phyloP scores from a whole-genome alignment of 352 stramenopile species.

The Pythium sukuiense region DNA sequence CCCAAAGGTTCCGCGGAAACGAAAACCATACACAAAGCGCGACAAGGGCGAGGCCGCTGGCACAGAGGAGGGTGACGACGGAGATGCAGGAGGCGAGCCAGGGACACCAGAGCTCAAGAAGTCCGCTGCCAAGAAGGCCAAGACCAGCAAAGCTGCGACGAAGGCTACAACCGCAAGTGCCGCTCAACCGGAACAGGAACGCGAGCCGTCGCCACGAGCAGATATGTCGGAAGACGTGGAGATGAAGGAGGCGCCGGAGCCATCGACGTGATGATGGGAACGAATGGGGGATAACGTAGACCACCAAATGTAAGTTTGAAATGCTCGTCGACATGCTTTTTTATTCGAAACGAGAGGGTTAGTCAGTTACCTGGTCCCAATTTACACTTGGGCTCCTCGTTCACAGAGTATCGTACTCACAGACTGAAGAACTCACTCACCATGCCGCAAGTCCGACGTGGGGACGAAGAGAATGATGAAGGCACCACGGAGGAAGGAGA shows the following conservation, averaged over 20 bases:
- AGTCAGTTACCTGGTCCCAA: slow-evolving; percentile 4
- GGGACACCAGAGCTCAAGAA: slow-evolving; percentile 19
- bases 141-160: slow-evolving; percentile 45
- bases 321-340: not conserved
- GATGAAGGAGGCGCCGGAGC: slow-evolving; percentile 16
- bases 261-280: slow-evolving; percentile 5
- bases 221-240: slow-evolving; percentile 19
- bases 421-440: not conserved
- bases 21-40: slow-evolving; percentile 64
- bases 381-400: not conserved
- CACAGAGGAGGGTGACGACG: not conserved
- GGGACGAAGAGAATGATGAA: not conserved
- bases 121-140: slow-evolving; percentile 27
- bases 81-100: slow-evolving; percentile 1
- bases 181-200: slow-evolving; percentile 18
- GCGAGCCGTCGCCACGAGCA: not conserved
- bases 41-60: slow-evolving; percentile 36
- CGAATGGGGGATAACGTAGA: slow-evolving; percentile 8
- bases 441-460: not conserved
- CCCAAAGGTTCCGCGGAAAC: slow-evolving; percentile 56
- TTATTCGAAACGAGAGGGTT: not conserved
- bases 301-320: slow-evolving; percentile 6
- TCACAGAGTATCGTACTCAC: no score
- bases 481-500: not conserved
- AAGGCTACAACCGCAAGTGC: slow-evolving; percentile 1